Conservation (phyloP, 148 eudicot species). For the Persicaria tinctoria region DNA sequence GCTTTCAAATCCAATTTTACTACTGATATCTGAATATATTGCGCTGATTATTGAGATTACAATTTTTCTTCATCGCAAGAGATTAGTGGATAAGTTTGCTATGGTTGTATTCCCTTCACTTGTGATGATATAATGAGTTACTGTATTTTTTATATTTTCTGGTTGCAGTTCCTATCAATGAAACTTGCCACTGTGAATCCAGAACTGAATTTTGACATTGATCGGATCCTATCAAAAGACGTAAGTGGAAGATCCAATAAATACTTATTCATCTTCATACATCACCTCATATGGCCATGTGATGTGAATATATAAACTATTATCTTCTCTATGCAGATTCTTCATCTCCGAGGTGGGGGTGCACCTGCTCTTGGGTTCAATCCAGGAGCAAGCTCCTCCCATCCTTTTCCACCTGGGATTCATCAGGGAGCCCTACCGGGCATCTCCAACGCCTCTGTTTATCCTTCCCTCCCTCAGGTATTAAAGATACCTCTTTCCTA, state of each 20-base stretch:
- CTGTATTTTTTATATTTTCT: not conserved
- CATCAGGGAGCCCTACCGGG: constrained; percentile 34
- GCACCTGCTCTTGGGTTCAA: constrained; percentile 44
- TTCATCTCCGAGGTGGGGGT: constrained; percentile 39
- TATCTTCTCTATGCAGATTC: constrained; percentile 33
- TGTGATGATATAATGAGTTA: not conserved
- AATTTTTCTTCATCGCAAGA: not conserved
- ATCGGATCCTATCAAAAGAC: constrained; percentile 71
- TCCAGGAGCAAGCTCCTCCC: constrained; percentile 48
- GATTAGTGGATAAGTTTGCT: not conserved
- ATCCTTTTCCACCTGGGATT: constrained; percentile 38
- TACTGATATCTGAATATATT: not conserved
- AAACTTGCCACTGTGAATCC: constrained; percentile 94
- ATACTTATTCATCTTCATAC: not conserved
- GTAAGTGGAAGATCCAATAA: constrained; percentile 28
- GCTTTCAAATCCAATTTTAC: not conserved
- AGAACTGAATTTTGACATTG: constrained; percentile 65
- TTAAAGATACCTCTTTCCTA: not conserved
- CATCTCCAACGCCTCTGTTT: constrained; percentile 32
- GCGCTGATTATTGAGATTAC: not conserved
- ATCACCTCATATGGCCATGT: not conserved
- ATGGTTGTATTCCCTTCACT: not conserved
- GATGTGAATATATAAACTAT: not conserved
- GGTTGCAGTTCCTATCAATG: constrained; percentile 84
- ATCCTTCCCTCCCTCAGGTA: constrained; percentile 67